phyloP scores from a whole-genome alignment of 345 rosid genomes.

The Salix koriyanagi region DNA sequence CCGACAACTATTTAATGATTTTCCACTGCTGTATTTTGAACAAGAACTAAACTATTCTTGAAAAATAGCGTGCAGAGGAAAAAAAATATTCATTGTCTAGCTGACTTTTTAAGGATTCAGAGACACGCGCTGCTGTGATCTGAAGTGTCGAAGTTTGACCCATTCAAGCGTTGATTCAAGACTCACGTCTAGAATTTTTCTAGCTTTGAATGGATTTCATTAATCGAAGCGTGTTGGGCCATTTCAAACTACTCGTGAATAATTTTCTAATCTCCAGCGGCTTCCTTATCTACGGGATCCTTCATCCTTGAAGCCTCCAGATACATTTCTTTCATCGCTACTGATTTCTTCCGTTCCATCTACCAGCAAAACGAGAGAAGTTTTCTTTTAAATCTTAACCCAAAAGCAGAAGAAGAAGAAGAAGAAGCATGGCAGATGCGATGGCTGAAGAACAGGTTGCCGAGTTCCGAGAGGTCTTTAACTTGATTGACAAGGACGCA shows the following conservation, averaged over 20 bases:
- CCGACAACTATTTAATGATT: no score
- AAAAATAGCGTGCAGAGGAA: neutral
- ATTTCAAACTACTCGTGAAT: neutral
- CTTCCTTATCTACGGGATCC: neutral
- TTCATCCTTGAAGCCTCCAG: neutral
- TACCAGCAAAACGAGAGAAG: neutral
- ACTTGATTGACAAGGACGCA: constrained; percentile 47
- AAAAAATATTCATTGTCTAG: neutral
- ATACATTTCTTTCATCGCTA: neutral
- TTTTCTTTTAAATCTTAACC: no score
- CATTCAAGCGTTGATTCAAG: neutral
- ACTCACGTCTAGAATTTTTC: neutral
- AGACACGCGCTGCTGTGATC: no score
- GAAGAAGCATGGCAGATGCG: constrained; percentile 34
- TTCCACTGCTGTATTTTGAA: neutral
- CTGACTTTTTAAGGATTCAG: neutral
- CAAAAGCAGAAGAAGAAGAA: no score
- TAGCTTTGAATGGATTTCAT: constrained; percentile 10
- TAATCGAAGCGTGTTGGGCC: constrained; percentile 15
- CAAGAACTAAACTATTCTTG: neutral
- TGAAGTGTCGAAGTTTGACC: neutral
- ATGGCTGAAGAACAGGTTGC: constrained; percentile 45
- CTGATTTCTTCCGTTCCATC: neutral
- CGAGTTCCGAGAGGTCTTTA: constrained; percentile 53
- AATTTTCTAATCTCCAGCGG: neutral